Percentiles rank a stretch among this genome's conserved stretches.
Evolutionary conservation across 2,329 filamentous ascomycete species (phyloP).

Genomic region (Arthroderma uncinatum): DNA sequence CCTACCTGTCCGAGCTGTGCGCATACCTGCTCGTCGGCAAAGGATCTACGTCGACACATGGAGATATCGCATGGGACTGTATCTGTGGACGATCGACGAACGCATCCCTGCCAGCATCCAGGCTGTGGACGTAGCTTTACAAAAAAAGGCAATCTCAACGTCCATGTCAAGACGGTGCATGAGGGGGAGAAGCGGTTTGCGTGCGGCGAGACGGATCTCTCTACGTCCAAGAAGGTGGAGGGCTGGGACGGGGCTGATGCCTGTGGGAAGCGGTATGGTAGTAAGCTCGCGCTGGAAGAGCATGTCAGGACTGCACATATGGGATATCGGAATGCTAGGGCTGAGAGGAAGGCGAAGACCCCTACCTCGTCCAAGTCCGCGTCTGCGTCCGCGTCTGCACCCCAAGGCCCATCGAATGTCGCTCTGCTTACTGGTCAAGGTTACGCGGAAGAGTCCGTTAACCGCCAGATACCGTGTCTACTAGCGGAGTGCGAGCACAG

Average conservation of each 20-base stretch:
- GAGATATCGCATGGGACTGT: conserved; percentile 61
- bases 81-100: conserved; percentile 51
- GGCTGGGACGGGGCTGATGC: conserved; percentile 56
- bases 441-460: conserved; percentile 40
- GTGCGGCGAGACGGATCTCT: conserved; percentile 61
- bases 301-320: conserved; percentile 77
- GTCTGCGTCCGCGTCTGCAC: background rate
- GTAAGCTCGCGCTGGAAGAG: conserved; percentile 68
- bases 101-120: conserved; percentile 53
- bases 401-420: conserved; percentile 25
- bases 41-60: conserved; percentile 62
- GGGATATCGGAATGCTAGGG: conserved; percentile 41
- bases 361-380: background rate
- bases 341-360: conserved; percentile 24
- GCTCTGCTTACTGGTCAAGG: conserved; percentile 46
- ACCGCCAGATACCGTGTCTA: conserved; percentile 43
- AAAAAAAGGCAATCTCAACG: conserved; percentile 68
- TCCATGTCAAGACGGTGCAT: conserved; percentile 68
- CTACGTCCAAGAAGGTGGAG: conserved; percentile 45
- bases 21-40: conserved; percentile 53
- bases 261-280: conserved; percentile 64
- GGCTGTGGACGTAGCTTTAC: conserved; percentile 70
- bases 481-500: conserved; percentile 40
- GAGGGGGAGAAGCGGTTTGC: conserved; percentile 61
- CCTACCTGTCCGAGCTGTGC: conserved; percentile 65